These are phyloP conservation scores for Peniophora sp. DNA, from an alignment of 1,284 basidiomycete species.

Conservation along the genomic window DNA sequence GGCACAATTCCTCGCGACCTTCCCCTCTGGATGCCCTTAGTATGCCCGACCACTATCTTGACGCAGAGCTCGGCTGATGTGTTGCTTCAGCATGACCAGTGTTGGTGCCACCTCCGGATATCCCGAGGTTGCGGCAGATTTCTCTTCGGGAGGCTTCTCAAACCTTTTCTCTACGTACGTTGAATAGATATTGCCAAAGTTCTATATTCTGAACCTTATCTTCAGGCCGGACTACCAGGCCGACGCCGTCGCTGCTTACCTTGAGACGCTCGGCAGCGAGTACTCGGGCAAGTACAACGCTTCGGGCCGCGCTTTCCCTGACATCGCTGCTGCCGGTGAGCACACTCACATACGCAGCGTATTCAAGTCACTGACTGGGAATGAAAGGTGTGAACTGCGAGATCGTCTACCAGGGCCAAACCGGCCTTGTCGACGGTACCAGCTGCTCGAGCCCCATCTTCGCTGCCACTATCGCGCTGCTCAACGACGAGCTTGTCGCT, in stretches of 20 bases:
- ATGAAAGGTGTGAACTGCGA: conserved; percentile 33
- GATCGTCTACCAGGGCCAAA: conserved; percentile 44
- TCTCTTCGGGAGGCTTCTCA: conserved; percentile 39
- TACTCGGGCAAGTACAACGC: conserved; percentile 17
- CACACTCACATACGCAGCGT: no score
- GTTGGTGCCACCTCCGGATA: conserved; percentile 46
- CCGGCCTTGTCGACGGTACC: conserved; percentile 43
- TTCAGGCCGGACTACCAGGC: conserved; percentile 29
- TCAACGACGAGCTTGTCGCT: conserved; percentile 52
- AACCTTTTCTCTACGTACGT: conserved; percentile 28
- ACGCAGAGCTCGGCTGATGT: conserved; percentile 3
- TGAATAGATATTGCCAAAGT: neutral
- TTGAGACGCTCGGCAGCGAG: conserved; percentile 18
- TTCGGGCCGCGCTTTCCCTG: conserved; percentile 21
- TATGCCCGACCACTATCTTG: conserved; percentile 18
- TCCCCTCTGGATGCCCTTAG: conserved; percentile 54
- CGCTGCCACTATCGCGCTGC: conserved; percentile 45
- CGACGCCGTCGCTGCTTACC: conserved; percentile 23
- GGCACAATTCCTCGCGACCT: conserved; percentile 55
- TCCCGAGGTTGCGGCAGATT: conserved; percentile 39
- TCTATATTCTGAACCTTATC: neutral
- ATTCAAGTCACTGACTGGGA: no score
- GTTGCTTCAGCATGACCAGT: conserved; percentile 38
- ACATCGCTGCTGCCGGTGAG: conserved; percentile 51
- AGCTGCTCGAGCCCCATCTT: conserved; percentile 56